Percentiles rank a stretch among this genome's conserved stretches.
phyloP scores from a whole-genome alignment of 441 rosid species.

The Syzygium syzygioides region DNA sequence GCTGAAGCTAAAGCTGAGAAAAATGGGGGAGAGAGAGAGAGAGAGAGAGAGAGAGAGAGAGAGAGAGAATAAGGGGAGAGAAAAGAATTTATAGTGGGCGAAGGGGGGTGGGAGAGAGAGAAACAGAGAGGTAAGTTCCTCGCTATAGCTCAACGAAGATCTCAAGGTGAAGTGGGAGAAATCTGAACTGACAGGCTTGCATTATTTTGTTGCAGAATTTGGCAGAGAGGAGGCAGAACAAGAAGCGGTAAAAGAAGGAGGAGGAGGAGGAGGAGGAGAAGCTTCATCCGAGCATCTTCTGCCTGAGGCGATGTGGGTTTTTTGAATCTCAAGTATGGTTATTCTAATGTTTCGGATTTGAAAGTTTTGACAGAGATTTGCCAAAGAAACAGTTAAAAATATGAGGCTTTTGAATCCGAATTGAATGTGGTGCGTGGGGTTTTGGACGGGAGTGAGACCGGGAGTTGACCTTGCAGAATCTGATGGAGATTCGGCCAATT shows the following conservation, averaged over 20 bases:
- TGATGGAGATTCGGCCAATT: constrained; percentile 3
- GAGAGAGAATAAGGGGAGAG: not conserved
- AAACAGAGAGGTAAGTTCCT: not conserved
- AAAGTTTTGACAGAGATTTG: not conserved
- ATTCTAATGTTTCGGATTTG: constrained; percentile 9
- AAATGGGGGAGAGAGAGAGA: not conserved
- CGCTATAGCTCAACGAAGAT: constrained; percentile 9
- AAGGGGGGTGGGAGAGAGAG: not conserved
- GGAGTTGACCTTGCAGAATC: constrained; percentile 39
- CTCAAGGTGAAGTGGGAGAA: constrained; percentile 3
- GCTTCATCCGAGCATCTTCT: constrained; percentile 21
- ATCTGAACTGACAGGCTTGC: not conserved
- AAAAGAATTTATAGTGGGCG: not conserved
- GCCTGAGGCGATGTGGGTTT: not conserved
- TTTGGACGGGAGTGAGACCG: constrained; percentile 16
- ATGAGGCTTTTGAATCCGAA: not conserved
- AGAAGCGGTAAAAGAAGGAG: not conserved
- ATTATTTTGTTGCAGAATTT: not conserved
- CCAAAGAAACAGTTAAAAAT: not conserved
- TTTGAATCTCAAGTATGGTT: constrained; percentile 32
- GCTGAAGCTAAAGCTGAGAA: not conserved
- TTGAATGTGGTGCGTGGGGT: not conserved
- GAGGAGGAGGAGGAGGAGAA: constrained; percentile 14
- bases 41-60: not conserved
- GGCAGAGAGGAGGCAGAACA: not conserved